A percentile compares a stretch with the other conserved stretches of the same genome.
Conservation (phyloP, 768 basidiomycete species). For the Hysterangium stoloniferum region DNA sequence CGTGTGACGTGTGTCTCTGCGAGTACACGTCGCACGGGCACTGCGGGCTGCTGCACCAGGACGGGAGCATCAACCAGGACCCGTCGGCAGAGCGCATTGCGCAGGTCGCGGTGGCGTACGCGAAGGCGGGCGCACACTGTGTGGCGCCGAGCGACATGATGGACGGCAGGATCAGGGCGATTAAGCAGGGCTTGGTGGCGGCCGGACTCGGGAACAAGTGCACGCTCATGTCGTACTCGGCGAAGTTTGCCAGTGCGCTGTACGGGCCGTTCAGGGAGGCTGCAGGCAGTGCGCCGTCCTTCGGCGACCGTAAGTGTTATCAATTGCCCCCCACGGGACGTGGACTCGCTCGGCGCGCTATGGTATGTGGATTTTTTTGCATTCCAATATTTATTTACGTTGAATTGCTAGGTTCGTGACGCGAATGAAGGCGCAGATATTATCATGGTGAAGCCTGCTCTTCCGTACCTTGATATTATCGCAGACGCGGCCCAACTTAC, state of each 20-base stretch:
- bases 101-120: slow-evolving; percentile 87
- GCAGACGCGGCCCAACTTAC: slow-evolving; percentile 77
- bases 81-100: slow-evolving; percentile 85
- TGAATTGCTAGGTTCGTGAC: slow-evolving; percentile 65
- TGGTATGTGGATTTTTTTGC: slow-evolving; percentile 46
- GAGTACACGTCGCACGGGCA: slow-evolving; percentile 99
- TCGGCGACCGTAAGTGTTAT: slow-evolving; percentile 96
- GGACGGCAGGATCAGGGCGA: slow-evolving; percentile 88
- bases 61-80: slow-evolving; percentile 69
- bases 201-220: slow-evolving; percentile 80
- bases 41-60: slow-evolving; percentile 72
- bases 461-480: slow-evolving; percentile 96
- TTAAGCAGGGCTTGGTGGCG: slow-evolving; percentile 81
- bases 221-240: slow-evolving; percentile 93
- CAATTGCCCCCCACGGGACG: slow-evolving; percentile 86
- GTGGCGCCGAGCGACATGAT: slow-evolving; percentile 99
- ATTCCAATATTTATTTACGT: background rate
- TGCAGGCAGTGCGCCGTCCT: slow-evolving; percentile 92
- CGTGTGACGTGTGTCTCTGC: slow-evolving; percentile 96
- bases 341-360: slow-evolving; percentile 87
- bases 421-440: slow-evolving; percentile 90
- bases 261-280: slow-evolving; percentile 99
- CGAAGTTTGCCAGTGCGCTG: slow-evolving; percentile 91
- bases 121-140: slow-evolving; percentile 92
- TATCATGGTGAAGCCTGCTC: slow-evolving; percentile 95